phyloP scores from a whole-genome alignment of 2,329 filamentous ascomycete species.

The Helotiales sp. region DNA sequence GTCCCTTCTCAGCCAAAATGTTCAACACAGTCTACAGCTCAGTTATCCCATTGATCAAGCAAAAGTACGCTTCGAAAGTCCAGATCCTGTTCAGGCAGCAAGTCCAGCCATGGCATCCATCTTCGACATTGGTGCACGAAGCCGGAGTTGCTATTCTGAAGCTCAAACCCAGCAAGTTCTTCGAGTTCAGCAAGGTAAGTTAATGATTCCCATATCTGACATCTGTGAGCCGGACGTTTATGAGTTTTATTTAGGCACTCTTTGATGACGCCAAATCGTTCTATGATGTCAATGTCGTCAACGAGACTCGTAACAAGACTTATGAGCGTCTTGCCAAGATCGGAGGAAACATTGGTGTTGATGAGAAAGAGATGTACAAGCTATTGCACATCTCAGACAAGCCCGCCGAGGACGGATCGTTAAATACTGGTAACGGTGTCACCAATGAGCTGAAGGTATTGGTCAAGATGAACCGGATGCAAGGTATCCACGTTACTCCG shows the following conservation, averaged over 20 bases:
- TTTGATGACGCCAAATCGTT: slow-evolving; percentile 74
- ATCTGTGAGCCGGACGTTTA: background rate
- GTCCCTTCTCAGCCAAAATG: slow-evolving; percentile 71
- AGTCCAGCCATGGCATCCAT: slow-evolving; percentile 94
- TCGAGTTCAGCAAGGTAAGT: slow-evolving; percentile 66
- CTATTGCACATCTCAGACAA: slow-evolving; percentile 73
- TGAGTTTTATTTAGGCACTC: slow-evolving; percentile 30
- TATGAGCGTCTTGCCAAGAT: slow-evolving; percentile 80
- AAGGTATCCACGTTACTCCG: slow-evolving; percentile 88
- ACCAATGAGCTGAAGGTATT: slow-evolving; percentile 85
- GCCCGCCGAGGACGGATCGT: slow-evolving; percentile 65
- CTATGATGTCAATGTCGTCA: slow-evolving; percentile 84
- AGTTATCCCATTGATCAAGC: slow-evolving; percentile 67
- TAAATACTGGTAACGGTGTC: slow-evolving; percentile 82
- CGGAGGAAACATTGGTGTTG: slow-evolving; percentile 68
- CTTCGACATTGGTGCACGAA: slow-evolving; percentile 80
- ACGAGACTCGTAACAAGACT: slow-evolving; percentile 82
- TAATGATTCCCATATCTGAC: background rate
- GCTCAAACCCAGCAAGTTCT: slow-evolving; percentile 73
- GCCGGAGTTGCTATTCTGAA: slow-evolving; percentile 80
- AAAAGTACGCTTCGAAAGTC: slow-evolving; percentile 63
- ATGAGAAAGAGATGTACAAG: slow-evolving; percentile 71
- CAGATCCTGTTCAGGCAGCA: slow-evolving; percentile 88
- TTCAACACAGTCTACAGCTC: slow-evolving; percentile 76
- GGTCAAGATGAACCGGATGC: slow-evolving; percentile 78